A percentile compares a stretch with the other conserved stretches of the same genome.
Evolutionary conservation across 2,329 filamentous ascomycete species (phyloP).

Genomic region (Endoconidiophora laricicola): DNA sequence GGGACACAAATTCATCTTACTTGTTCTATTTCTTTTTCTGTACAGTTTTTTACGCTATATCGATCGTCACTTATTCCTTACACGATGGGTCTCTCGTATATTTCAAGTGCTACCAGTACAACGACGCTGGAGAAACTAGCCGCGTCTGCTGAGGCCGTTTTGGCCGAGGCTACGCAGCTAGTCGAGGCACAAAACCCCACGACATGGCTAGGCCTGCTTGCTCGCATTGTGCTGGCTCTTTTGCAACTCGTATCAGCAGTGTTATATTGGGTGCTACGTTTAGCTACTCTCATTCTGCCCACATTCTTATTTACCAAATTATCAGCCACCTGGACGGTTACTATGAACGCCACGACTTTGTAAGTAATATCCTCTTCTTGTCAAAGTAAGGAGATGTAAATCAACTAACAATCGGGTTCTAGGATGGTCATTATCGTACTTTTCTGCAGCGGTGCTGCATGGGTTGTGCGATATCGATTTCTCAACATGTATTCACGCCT

Average conservation of each 20-base stretch:
- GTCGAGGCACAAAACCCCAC: slow-evolving; percentile 18
- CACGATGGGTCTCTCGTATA: not conserved
- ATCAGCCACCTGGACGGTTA: slow-evolving; percentile 87
- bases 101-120: not conserved
- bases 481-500: slow-evolving; percentile 93
- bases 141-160: slow-evolving; percentile 4
- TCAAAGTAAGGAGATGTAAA: not conserved
- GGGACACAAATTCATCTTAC: not conserved
- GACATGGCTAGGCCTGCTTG: slow-evolving; percentile 42
- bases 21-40: not conserved
- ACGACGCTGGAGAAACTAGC: slow-evolving; percentile 7
- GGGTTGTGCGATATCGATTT: slow-evolving; percentile 89
- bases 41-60: not conserved
- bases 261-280: slow-evolving; percentile 66
- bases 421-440: slow-evolving; percentile 62
- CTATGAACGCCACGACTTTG: slow-evolving; percentile 96
- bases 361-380: slow-evolving; percentile 28
- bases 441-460: slow-evolving; percentile 71
- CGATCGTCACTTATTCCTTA: not conserved
- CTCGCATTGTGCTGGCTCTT: slow-evolving; percentile 35
- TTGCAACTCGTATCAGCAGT: slow-evolving; percentile 40
- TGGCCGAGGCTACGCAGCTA: slow-evolving; percentile 6
- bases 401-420: slow-evolving; percentile 10
- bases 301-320: slow-evolving; percentile 79
- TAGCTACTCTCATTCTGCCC: slow-evolving; percentile 76